These are phyloP conservation scores for Stemphylium beticola DNA, from an alignment of 2,329 filamentous ascomycete genomes.

Conservation along the genomic window DNA sequence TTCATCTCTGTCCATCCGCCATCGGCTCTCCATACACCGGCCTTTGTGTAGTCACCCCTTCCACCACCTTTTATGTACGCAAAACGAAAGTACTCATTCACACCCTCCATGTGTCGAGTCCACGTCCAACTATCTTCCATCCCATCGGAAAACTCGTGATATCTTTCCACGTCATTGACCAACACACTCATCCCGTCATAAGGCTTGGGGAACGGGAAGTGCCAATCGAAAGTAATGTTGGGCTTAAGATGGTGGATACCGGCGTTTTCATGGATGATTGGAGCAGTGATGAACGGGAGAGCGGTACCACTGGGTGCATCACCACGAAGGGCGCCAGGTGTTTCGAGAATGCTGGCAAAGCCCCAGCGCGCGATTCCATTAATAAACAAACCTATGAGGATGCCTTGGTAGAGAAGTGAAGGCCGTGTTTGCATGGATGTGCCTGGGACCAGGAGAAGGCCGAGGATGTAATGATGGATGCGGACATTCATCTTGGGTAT, in stretches of 20 bases:
- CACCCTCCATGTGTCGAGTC: conserved; percentile 55
- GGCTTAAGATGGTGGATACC: conserved; percentile 49
- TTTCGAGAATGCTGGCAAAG: conserved; percentile 88
- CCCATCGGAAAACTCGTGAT: conserved; percentile 68
- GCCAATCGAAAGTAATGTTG: conserved; percentile 70
- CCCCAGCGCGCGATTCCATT: conserved; percentile 95
- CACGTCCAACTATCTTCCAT: conserved; percentile 61
- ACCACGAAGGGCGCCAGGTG: conserved; percentile 71
- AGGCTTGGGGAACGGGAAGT: conserved; percentile 51
- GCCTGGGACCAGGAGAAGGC: conserved; percentile 82
- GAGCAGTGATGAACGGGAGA: conserved; percentile 58
- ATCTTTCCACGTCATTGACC: conserved; percentile 85
- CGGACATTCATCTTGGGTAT: conserved; percentile 81
- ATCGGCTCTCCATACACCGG: conserved; percentile 70
- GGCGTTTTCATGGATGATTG: conserved; percentile 55
- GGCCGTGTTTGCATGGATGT: conserved; percentile 88
- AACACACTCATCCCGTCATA: conserved; percentile 81
- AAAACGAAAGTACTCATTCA: conserved; percentile 79
- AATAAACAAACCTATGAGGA: conserved; percentile 89
- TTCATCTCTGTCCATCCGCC: conserved; percentile 72
- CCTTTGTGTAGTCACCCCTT: conserved; percentile 75
- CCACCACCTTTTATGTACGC: conserved; percentile 71
- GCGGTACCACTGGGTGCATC: conserved; percentile 61
- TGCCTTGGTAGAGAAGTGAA: conserved; percentile 83
- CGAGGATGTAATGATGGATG: conserved; percentile 94